Percentiles rank a stretch among this genome's conserved stretches.
These are phyloP conservation scores for Beauveria sp. DNA, from an alignment of 2,329 filamentous ascomycete species.

Conservation along the genomic window DNA sequence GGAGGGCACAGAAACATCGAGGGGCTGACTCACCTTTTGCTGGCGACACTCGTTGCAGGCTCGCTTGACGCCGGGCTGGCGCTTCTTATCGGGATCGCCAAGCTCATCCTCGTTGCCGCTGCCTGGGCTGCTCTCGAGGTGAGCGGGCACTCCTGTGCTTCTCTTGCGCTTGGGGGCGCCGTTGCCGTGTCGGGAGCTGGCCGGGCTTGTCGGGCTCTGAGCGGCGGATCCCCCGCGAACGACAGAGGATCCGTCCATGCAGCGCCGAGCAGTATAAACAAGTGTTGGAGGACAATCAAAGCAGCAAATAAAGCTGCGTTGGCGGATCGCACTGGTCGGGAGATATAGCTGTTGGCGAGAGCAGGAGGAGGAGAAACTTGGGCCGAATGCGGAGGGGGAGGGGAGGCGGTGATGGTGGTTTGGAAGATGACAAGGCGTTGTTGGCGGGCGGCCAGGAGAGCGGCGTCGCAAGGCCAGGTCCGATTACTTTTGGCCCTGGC, in stretches of 20 bases:
- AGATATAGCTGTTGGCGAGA: conserved; percentile 15
- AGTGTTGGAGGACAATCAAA: conserved; percentile 11
- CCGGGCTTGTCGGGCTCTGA: conserved; percentile 48
- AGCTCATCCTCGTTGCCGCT: conserved; percentile 51
- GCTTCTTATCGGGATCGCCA: conserved; percentile 50
- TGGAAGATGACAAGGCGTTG: conserved; percentile 10
- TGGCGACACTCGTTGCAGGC: conserved; percentile 81
- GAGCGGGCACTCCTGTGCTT: conserved; percentile 40
- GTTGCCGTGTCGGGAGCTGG: conserved; percentile 44
- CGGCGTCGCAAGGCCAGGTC: not conserved
- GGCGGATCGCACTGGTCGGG: conserved; percentile 16
- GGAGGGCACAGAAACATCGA: not conserved
- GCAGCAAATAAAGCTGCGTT: conserved; percentile 4
- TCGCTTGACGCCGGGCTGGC: conserved; percentile 64
- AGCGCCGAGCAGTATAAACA: conserved; percentile 17
- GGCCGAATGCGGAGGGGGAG: conserved; percentile 26
- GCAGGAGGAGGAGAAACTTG: conserved; percentile 10
- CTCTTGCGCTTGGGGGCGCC: conserved; percentile 50
- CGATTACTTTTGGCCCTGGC: not conserved
- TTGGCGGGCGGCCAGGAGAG: conserved; percentile 1
- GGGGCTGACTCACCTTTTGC: conserved; percentile 60
- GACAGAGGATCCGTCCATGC: conserved; percentile 43
- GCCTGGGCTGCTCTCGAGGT: conserved; percentile 53
- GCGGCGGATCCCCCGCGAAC: conserved; percentile 37
- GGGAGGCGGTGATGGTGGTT: conserved; percentile 15